Conservation (phyloP, 2,329 filamentous ascomycete species). For the Paecilomyces sp. region DNA sequence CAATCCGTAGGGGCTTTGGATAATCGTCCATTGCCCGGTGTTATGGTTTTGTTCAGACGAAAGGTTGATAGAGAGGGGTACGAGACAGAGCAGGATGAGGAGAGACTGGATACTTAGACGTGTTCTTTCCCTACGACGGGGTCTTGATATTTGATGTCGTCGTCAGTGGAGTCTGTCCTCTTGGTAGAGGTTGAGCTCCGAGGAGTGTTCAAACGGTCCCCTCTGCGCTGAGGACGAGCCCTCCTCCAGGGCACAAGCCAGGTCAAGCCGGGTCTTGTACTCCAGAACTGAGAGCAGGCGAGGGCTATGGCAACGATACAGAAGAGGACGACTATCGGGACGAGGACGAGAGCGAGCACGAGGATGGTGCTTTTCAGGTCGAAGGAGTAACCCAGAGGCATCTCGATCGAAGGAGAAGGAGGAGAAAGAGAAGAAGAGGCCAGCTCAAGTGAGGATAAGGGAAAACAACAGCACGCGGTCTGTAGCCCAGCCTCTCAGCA, state of each 20-base stretch:
- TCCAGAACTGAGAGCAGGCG: conserved; percentile 31
- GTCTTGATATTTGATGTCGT: conserved; percentile 16
- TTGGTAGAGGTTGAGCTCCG: conserved; percentile 27
- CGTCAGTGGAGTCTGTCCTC: conserved; percentile 18
- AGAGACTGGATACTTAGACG: conserved; percentile 10
- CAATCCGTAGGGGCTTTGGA: conserved; percentile 46
- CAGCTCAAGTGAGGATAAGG: background rate
- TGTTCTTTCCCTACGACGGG: conserved; percentile 16
- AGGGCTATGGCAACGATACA: conserved; percentile 31
- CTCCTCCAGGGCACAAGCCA: conserved; percentile 14
- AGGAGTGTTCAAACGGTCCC: conserved; percentile 23
- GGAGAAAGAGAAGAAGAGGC: background rate
- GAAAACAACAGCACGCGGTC: background rate
- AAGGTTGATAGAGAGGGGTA: conserved; percentile 21
- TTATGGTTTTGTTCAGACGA: conserved; percentile 8
- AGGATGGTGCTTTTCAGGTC: conserved; percentile 30
- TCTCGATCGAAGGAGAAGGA: conserved; percentile 11
- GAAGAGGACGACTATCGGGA: conserved; percentile 41
- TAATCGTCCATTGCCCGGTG: conserved; percentile 15
- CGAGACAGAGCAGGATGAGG: background rate
- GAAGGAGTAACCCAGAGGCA: conserved; percentile 19
- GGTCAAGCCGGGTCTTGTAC: conserved; percentile 10
- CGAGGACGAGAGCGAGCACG: conserved; percentile 38
- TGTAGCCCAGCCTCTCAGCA: background rate
- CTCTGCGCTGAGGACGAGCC: conserved; percentile 15